Percentiles rank a stretch among this genome's conserved stretches.
phyloP scores from a whole-genome alignment of 305 asterid genomes.

The Fraxinus velutina region DNA sequence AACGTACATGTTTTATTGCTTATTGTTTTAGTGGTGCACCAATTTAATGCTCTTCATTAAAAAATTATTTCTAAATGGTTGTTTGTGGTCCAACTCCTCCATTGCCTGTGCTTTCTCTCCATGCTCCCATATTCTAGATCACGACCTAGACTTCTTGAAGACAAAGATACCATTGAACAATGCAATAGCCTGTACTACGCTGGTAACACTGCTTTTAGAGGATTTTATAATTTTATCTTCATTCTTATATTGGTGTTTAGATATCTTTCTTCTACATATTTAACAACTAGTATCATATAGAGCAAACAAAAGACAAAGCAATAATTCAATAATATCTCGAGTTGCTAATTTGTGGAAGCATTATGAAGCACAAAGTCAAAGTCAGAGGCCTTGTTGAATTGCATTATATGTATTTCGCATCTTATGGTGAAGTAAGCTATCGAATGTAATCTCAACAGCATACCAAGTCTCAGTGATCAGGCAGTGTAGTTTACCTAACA shows the following conservation, averaged over 20 bases:
- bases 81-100: background rate
- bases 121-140: background rate
- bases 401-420: background rate
- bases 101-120: background rate
- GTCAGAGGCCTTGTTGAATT: background rate
- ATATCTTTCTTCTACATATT: background rate
- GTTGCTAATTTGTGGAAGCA: background rate
- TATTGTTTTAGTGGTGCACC: background rate
- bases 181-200: background rate
- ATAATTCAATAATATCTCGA: background rate
- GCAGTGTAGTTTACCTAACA: background rate
- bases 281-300: background rate
- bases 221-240: background rate
- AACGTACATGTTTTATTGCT: background rate
- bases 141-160: background rate
- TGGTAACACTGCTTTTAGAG: background rate
- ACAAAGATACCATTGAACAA: background rate
- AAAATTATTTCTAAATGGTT: background rate
- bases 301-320: background rate
- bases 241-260: background rate
- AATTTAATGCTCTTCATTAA: background rate
- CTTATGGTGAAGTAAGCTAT: background rate
- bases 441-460: background rate
- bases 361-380: constrained; percentile 6
- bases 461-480: background rate